Evolutionary conservation across 305 asterid genomes (phyloP), one percentile per base, ranked within the genome.

Genomic region (Fraxinus albicans): DNA sequence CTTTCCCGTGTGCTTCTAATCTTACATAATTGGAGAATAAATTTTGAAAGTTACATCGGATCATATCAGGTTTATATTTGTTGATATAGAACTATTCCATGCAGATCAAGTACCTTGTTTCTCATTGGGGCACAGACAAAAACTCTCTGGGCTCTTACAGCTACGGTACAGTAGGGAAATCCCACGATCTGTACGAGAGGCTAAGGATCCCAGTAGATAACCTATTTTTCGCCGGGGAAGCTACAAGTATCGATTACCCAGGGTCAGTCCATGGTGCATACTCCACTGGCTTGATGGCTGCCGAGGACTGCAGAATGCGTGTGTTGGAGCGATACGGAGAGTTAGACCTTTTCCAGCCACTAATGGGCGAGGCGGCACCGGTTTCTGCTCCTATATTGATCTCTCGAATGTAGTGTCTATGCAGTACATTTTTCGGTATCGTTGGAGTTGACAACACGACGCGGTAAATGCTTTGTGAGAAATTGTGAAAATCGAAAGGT

Each of bases 221-320:
- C 89, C 83, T 97, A 25, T 97, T 97, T 84, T 97, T 97, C 83
- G 98, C 98, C 0, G 98, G 99, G 67, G 99, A 97, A 78, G 99
- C 99, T 4, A 95, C 98, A 0, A 95, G 99, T 81, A 67, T 77
- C 2, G 97, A 93, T 76, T 97, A 88, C 84, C 97, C 98, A 4
- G 99, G 99, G 40, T 95, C 98, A 0, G 97, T 95, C 73, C 99
- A 95, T 13, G 98, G 99, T 10, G 99, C 99, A 3, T 94, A 93
- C 87, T 91, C 97, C 15, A 95, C 99, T 8, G 99, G 99, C 27
- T 72, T 93, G 78, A 89, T 90, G 97, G 99, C 99, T 34, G 99
- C 99, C 13, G 97, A 97, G 88, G 98, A 89, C 84, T 97, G 99
- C 92, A 91, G 96, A 85, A 97, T 97, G 99, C 97, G 97, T 3